Conservation (phyloP, 768 basidiomycete genomes). For the Amanita muscaria region DNA sequence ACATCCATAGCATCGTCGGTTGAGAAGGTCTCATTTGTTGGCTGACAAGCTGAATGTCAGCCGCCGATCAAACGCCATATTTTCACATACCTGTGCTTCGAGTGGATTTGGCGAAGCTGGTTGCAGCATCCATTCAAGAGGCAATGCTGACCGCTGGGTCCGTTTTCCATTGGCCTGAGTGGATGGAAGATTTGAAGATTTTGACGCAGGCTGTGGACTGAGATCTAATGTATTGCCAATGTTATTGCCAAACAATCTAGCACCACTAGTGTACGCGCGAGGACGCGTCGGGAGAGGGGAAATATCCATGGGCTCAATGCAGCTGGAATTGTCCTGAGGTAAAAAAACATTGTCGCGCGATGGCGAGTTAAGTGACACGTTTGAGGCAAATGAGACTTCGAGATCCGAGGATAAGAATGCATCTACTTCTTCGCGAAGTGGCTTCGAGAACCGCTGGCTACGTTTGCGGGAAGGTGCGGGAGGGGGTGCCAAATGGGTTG, state of each 20-base stretch:
- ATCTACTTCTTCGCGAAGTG: conserved; percentile 44
- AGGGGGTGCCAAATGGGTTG: conserved; percentile 35
- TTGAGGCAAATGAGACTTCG: conserved; percentile 77
- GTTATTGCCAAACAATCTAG: conserved; percentile 66
- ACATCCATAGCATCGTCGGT: conserved; percentile 74
- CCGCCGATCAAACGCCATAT: neutral
- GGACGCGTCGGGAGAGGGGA: conserved; percentile 58
- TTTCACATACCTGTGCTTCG: conserved; percentile 20
- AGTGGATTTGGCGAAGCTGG: conserved; percentile 17
- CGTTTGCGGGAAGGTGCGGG: conserved; percentile 40
- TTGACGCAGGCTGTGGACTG: conserved; percentile 24
- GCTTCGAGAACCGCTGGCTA: conserved; percentile 30
- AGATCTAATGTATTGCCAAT: conserved; percentile 48
- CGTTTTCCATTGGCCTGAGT: conserved; percentile 35
- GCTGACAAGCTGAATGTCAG: conserved; percentile 20
- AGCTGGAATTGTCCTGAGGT: conserved; percentile 34
- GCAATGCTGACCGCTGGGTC: conserved; percentile 54
- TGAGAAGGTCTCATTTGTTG: conserved; percentile 31
- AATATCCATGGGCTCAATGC: conserved; percentile 71
- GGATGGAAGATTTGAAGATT: conserved; percentile 22
- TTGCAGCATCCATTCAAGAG: conserved; percentile 48
- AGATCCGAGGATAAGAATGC: conserved; percentile 69
- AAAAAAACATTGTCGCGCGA: conserved; percentile 38
- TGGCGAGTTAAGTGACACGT: conserved; percentile 72
- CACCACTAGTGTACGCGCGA: conserved; percentile 56